phyloP scores from a whole-genome alignment of 306 rosid genomes.

The Prunus fruticosa region DNA sequence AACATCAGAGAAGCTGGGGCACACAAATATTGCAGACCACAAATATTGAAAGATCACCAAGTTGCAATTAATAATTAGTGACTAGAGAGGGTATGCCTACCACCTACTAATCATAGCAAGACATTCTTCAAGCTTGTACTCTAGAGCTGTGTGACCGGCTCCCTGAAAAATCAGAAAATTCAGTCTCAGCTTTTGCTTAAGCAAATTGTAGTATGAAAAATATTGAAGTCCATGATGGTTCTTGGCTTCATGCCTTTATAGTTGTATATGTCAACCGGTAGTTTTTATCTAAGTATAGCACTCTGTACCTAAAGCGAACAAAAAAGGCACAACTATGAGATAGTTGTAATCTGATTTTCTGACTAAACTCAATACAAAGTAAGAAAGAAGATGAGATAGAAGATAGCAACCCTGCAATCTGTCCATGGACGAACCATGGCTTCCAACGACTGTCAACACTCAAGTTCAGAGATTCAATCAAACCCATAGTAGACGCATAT shows the following conservation, averaged over 20 bases:
- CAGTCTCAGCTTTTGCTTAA: neutral
- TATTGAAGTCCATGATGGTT: neutral
- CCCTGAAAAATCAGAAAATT: neutral
- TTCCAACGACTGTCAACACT: slow-evolving; percentile 37
- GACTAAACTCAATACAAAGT: neutral
- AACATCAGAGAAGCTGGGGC: no score
- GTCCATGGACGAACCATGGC: slow-evolving; percentile 56
- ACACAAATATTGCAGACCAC: no score
- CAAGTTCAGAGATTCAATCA: slow-evolving; percentile 48
- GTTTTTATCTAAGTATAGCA: neutral
- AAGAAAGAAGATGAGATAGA: no score
- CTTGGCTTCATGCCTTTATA: slow-evolving; percentile 9
- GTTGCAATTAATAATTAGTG: no score
- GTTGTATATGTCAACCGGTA: slow-evolving; percentile 3
- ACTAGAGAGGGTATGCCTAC: neutral
- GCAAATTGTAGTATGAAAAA: neutral
- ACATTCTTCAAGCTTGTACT: slow-evolving; percentile 7
- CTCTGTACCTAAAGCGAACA: slow-evolving; percentile 13
- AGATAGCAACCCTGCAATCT: slow-evolving; percentile 44
- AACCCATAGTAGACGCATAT: slow-evolving; percentile 29
- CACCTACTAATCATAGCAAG: slow-evolving; percentile 11
- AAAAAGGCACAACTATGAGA: neutral
- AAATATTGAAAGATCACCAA: no score
- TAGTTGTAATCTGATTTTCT: neutral
- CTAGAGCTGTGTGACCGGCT: slow-evolving; percentile 9